Conservation (phyloP, 345 rosid species). For the Gossypium herbaceum region DNA sequence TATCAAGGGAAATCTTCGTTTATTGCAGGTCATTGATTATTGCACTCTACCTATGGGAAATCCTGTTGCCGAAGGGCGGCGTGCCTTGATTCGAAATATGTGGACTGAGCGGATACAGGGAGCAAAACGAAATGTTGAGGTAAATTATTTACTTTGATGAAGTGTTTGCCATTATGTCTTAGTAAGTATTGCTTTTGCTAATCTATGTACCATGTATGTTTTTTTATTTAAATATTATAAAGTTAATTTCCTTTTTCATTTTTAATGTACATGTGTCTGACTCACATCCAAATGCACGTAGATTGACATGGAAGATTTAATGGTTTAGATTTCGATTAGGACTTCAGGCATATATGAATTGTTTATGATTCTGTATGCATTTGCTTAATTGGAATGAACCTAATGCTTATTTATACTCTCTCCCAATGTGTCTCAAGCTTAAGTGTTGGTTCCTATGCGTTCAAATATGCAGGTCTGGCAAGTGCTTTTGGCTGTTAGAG, state of each 20-base stretch:
- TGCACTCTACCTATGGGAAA: slow-evolving; percentile 77
- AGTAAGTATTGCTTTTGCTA: background rate
- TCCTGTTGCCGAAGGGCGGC: slow-evolving; percentile 78
- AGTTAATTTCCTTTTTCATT: background rate
- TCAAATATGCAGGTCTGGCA: slow-evolving; percentile 81
- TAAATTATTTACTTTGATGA: slow-evolving; percentile 22
- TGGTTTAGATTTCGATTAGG: background rate
- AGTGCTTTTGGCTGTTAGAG: slow-evolving; percentile 78
- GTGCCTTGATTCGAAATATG: slow-evolving; percentile 89
- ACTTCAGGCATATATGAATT: too few relatives aligned
- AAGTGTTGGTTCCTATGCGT: background rate
- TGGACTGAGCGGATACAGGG: slow-evolving; percentile 98
- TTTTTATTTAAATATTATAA: background rate
- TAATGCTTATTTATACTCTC: background rate
- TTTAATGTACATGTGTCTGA: background rate
- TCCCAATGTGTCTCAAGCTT: background rate
- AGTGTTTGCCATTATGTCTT: background rate
- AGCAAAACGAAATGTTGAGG: slow-evolving; percentile 95
- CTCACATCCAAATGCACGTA: too few relatives aligned
- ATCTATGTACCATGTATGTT: background rate
- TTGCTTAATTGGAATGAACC: background rate
- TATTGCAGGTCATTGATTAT: slow-evolving; percentile 80
- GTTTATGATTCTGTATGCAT: background rate
- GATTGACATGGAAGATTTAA: background rate
- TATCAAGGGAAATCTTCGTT: slow-evolving; percentile 13